Evolutionary conservation across 495 filamentous ascomycete species (phyloP).

Genomic region (Platismatia glauca): DNA sequence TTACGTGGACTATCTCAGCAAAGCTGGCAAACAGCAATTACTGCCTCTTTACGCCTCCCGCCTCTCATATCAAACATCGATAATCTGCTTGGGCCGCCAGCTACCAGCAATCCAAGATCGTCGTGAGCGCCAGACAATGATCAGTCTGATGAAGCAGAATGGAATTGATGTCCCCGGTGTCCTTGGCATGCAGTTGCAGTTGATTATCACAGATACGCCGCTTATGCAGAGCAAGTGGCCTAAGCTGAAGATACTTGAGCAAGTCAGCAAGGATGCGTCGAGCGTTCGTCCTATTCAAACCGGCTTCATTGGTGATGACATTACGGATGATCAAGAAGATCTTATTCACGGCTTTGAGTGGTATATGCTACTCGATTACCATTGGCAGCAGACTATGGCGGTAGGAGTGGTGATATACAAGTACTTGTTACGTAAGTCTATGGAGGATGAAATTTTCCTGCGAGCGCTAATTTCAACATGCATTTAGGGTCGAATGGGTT

Average conservation of each 20-base stretch:
- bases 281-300: slow-evolving; percentile 36
- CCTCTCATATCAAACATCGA: slow-evolving; percentile 43
- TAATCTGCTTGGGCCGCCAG: slow-evolving; percentile 40
- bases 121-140: slow-evolving; percentile 38
- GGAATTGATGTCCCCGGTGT: slow-evolving; percentile 45
- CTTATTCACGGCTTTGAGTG: slow-evolving; percentile 79
- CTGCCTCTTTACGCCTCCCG: slow-evolving; percentile 82
- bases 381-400: slow-evolving; percentile 62
- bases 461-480: neutral
- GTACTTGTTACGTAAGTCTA: slow-evolving; percentile 56
- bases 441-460: neutral
- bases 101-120: slow-evolving; percentile 56
- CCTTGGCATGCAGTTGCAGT: slow-evolving; percentile 46
- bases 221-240: slow-evolving; percentile 28
- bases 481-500: slow-evolving; percentile 28
- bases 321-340: slow-evolving; percentile 53
- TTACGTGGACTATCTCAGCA: slow-evolving; percentile 70
- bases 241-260: slow-evolving; percentile 43
- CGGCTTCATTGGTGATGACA: slow-evolving; percentile 56
- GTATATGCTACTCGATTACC: slow-evolving; percentile 62
- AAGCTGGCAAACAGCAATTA: slow-evolving; percentile 58
- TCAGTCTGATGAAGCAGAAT: slow-evolving; percentile 46
- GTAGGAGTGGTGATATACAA: slow-evolving; percentile 62
- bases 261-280: slow-evolving; percentile 7
- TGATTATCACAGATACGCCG: slow-evolving; percentile 41